Evolutionary conservation across 805 yeast species (phyloP).

Genomic region (Metschnikowia similis): DNA sequence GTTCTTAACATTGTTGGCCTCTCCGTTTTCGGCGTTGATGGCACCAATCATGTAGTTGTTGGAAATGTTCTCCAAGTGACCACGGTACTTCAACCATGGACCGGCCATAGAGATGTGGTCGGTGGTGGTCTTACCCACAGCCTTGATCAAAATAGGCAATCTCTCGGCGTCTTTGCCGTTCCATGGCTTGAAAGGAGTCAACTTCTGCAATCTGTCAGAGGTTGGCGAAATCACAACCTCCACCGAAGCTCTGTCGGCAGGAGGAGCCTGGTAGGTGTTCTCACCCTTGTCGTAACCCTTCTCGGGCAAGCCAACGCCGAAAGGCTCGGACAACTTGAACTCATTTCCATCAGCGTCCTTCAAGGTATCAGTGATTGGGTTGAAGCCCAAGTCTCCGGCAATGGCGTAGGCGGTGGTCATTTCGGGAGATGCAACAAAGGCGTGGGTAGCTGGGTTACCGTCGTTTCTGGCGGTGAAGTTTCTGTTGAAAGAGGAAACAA

Average conservation of each 20-base stretch:
- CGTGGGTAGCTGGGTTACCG: conserved; percentile 96
- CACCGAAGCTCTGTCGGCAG: conserved; percentile 74
- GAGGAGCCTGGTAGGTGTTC: conserved; percentile 97
- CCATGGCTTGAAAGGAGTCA: conserved; percentile 94
- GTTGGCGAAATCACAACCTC: conserved; percentile 76
- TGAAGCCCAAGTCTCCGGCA: conserved; percentile 94
- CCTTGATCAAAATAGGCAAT: conserved; percentile 93
- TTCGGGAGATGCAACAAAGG: conserved; percentile 96
- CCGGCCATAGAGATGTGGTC: conserved; percentile 99
- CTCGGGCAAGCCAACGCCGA: conserved; percentile 85
- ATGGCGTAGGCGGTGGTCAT: conserved; percentile 92
- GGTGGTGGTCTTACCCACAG: conserved; percentile 96
- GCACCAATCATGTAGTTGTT: conserved; percentile 99
- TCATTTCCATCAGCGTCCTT: conserved; percentile 85
- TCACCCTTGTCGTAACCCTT: conserved; percentile 90
- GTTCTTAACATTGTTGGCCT: conserved; percentile 89
- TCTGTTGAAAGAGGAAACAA: conserved; percentile 96
- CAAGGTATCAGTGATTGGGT: conserved; percentile 89
- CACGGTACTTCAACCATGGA: conserved; percentile 99
- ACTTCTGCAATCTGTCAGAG: conserved; percentile 92
- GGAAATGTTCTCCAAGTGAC: conserved; percentile 97
- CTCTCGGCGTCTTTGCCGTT: conserved; percentile 88
- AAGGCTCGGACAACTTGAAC: conserved; percentile 83
- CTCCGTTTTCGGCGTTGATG: conserved; percentile 90
- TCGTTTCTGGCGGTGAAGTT: conserved; percentile 97